Conservation (phyloP, 2,329 filamentous ascomycete genomes). For the Epichloe gansuensis region DNA sequence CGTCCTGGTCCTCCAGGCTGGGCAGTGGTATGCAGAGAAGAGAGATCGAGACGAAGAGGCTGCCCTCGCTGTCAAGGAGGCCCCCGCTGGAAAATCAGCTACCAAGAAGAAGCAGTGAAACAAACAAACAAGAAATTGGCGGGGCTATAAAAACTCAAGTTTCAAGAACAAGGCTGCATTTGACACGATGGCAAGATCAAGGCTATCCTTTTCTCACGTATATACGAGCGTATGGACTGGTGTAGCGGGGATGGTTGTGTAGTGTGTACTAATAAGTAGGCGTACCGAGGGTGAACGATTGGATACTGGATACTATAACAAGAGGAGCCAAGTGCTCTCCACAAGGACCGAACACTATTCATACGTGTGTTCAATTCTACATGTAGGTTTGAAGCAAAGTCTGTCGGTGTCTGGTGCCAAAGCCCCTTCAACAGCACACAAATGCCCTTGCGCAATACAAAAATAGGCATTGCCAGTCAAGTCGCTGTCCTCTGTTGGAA, state of each 20-base stretch:
- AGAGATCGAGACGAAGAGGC: slow-evolving; percentile 75
- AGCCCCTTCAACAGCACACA: too few species aligned
- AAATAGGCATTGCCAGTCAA: too few species aligned
- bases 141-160: not conserved
- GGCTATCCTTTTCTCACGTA: not conserved
- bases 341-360: not conserved
- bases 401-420: too few species aligned
- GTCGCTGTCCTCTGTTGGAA: too few species aligned
- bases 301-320: not conserved
- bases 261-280: not conserved
- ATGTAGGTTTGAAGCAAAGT: too few species aligned
- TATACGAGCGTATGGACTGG: not conserved
- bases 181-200: not conserved
- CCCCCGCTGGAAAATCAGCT: slow-evolving; percentile 14
- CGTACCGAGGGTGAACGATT: not conserved
- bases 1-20: slow-evolving; percentile 83
- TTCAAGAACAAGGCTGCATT: not conserved
- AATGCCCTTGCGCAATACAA: too few species aligned
- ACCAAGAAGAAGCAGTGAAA: slow-evolving; percentile 25
- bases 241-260: not conserved
- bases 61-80: slow-evolving; percentile 37
- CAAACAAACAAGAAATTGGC: slow-evolving; percentile 1
- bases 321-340: not conserved
- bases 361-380: too few species aligned
- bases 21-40: slow-evolving; percentile 96